These are phyloP conservation scores for Arctostaphylos glauca DNA, from an alignment of 148 eudicot species.

Conservation along the genomic window DNA sequence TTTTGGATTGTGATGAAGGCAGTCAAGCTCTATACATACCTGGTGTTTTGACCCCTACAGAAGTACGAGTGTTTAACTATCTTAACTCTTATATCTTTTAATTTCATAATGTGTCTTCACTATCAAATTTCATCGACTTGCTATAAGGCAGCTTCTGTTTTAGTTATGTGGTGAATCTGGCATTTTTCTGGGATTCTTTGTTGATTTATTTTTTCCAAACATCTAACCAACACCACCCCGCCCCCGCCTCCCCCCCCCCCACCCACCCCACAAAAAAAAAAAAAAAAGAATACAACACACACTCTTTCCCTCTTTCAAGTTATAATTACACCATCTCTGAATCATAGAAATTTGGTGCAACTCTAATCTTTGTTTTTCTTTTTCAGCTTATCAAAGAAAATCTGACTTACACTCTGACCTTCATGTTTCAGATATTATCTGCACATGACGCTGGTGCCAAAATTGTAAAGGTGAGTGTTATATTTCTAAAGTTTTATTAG, in stretches of 20 bases:
- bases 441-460: conserved; percentile 71
- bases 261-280: neutral
- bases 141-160: neutral
- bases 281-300: neutral
- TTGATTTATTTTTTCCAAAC: neutral
- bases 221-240: neutral
- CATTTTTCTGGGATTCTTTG: neutral
- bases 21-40: conserved; percentile 70
- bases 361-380: neutral
- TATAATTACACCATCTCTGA: neutral
- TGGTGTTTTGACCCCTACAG: conserved; percentile 94
- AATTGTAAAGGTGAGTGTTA: conserved; percentile 62
- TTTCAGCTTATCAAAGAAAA: neutral
- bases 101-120: neutral
- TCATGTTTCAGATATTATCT: conserved; percentile 52
- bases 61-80: conserved; percentile 38
- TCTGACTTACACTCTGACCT: neutral
- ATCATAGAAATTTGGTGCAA: neutral
- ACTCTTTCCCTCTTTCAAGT: neutral
- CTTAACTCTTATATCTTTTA: neutral
- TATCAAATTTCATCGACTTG: neutral
- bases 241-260: neutral
- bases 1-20: conserved; percentile 40
- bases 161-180: neutral
- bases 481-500: conserved; percentile 6